Evolutionary conservation across 768 basidiomycete species (phyloP).

Genomic region (Strobilomyces echinocephalus): DNA sequence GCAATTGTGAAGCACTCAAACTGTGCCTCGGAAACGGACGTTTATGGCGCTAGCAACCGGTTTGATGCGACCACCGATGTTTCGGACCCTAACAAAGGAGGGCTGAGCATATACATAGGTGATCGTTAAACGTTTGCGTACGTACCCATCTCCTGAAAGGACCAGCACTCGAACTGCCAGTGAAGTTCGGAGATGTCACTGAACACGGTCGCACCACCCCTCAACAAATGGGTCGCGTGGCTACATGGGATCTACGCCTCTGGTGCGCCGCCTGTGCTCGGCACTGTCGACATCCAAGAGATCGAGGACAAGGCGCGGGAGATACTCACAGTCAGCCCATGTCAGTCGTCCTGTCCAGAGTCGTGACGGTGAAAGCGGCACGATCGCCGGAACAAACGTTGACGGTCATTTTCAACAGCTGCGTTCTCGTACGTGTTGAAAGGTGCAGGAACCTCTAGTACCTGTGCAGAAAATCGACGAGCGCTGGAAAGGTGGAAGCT

Average conservation of each 20-base stretch:
- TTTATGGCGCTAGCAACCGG: too few relatives aligned
- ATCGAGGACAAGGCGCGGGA: conserved; percentile 62
- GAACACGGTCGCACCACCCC: conserved; percentile 19
- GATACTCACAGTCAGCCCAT: conserved; percentile 50
- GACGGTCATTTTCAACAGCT: conserved; percentile 30
- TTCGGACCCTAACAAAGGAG: too few relatives aligned
- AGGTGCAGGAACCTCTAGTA: conserved; percentile 63
- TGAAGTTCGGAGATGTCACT: conserved; percentile 5
- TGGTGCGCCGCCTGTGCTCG: conserved; percentile 33
- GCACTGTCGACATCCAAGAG: conserved; percentile 58
- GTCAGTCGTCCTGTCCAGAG: conserved; percentile 29
- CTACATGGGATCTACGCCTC: conserved; percentile 19
- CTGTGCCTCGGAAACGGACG: too few relatives aligned
- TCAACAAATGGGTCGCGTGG: conserved; percentile 21
- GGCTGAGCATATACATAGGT: too few relatives aligned
- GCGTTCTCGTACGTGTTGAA: conserved; percentile 68
- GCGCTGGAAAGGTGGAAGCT: conserved; percentile 54
- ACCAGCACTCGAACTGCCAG: background rate
- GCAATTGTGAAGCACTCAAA: too few relatives aligned
- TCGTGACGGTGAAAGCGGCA: background rate
- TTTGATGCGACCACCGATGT: too few relatives aligned
- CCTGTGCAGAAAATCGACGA: conserved; percentile 59
- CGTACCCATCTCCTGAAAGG: background rate
- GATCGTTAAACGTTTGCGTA: too few relatives aligned
- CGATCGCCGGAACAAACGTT: background rate